Percentiles rank a stretch among this genome's conserved stretches.
Evolutionary conservation across 345 rosid genomes (phyloP).

Genomic region (Balakata baccata): DNA sequence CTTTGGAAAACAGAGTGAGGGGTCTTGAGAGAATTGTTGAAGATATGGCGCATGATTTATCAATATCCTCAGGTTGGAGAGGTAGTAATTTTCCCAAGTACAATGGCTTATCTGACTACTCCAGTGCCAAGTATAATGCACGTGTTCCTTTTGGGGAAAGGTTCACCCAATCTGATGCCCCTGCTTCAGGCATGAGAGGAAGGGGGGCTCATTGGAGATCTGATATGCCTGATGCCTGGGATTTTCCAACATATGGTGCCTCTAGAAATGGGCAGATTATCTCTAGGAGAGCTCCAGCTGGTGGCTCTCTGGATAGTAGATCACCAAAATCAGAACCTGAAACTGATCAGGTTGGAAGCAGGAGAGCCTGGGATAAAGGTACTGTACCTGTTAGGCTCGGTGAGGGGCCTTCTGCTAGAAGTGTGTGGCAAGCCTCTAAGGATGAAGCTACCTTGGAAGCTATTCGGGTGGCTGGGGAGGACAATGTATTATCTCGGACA

Average conservation of each 20-base stretch:
- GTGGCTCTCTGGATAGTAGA: constrained; percentile 47
- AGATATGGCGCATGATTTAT: constrained; percentile 88
- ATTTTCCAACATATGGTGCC: constrained; percentile 55
- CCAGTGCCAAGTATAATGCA: constrained; percentile 58
- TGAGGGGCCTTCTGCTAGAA: constrained; percentile 98
- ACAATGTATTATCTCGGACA: constrained; percentile 53
- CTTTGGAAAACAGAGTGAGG: constrained; percentile 87
- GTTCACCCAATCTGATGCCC: constrained; percentile 65
- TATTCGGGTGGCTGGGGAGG: constrained; percentile 98
- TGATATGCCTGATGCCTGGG: constrained; percentile 72
- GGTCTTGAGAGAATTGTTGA: constrained; percentile 97
- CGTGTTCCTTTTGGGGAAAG: constrained; percentile 71
- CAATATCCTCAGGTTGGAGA: constrained; percentile 76
- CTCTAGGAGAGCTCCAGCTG: constrained; percentile 55
- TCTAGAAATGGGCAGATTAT: constrained; percentile 69
- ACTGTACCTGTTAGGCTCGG: constrained; percentile 72
- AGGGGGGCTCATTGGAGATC: constrained; percentile 74
- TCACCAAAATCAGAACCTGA: constrained; percentile 76
- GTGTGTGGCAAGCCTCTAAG: constrained; percentile 99
- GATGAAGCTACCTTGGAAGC: constrained; percentile 99
- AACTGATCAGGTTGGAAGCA: constrained; percentile 58
- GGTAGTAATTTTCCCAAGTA: constrained; percentile 60
- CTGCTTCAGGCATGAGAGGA: constrained; percentile 55
- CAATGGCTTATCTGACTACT: constrained; percentile 65
- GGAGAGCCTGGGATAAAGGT: constrained; percentile 87